Evolutionary conservation across 148 eudicot genomes (phyloP), one percentile per base, ranked within the genome.

Genomic region (Rhododendron vialii): DNA sequence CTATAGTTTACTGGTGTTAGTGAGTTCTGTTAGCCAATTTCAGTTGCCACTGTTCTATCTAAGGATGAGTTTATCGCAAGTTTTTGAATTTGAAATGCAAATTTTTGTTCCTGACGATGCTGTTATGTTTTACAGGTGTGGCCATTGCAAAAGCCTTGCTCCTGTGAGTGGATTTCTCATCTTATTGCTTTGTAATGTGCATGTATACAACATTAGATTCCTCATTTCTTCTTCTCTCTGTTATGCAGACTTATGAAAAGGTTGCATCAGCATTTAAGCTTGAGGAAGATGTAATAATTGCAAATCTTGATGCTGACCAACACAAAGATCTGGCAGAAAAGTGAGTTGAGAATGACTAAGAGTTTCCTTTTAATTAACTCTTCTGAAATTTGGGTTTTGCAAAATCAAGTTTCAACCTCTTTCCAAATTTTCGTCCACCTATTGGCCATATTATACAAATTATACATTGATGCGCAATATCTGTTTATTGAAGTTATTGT

Each of bases 141-240:
- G 99, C 73, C 99, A 97, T 89, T 97, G 99, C 96, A 95, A 97
- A 90, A 88, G 87, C 89, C 93, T 97, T 90, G 99, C 99, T 90
- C 93, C 98, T 78, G 99, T 97, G 89, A 93, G 99, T 92, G 74
- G 43, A 78, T 24, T 48, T 48, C 14, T 88, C n/a, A 3, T 61
- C 85, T 36, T 86, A 53, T 24, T 67, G 2, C 65, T 78, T 30
- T 18, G 51, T n/a, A 75, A 30, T 78, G 82, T 45, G 53, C 47
- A 28, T 80, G 36, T 78, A 48, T 11, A 80, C 36, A 63, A 4
- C 13, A 5, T 5, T 47, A 9, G 74, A 82, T 75, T 6, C 36
- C 55, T 78, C 30, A 88, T 24, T 74, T 73, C 80, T 47, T 48
- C 51, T 86, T 36, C 59, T 78, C 9, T 82, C 83, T 88, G 80